phyloP scores from a whole-genome alignment of 805 yeast genomes.

The Dipodascus geniculatus region DNA sequence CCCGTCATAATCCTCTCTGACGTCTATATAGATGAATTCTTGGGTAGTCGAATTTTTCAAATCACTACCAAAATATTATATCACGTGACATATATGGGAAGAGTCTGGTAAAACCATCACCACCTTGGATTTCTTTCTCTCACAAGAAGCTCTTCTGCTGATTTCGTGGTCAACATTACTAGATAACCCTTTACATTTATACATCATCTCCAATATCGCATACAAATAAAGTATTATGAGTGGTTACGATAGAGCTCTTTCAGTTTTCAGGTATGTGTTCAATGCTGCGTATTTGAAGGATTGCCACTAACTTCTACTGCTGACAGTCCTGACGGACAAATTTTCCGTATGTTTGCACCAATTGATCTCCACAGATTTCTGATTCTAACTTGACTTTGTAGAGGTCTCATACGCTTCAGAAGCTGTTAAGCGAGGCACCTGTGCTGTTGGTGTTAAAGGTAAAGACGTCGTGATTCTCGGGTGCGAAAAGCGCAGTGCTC shows the following conservation, averaged over 20 bases:
- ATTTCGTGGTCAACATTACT: neutral
- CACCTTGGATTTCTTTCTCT: neutral
- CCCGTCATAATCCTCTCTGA: neutral
- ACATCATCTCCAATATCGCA: neutral
- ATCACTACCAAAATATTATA: no score
- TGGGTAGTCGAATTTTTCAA: no score
- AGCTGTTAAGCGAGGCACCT: slow-evolving; percentile 96
- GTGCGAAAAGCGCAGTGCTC: slow-evolving; percentile 90
- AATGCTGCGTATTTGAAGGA: neutral
- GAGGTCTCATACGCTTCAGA: slow-evolving; percentile 96
- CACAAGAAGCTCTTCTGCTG: neutral
- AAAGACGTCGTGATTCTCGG: slow-evolving; percentile 81
- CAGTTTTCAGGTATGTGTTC: slow-evolving; percentile 77
- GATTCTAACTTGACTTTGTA: slow-evolving; percentile 14
- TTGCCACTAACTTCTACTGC: slow-evolving; percentile 10
- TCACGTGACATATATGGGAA: neutral
- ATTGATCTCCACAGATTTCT: neutral
- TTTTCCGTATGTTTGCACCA: slow-evolving; percentile 54
- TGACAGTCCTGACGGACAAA: slow-evolving; percentile 91
- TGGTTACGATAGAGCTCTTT: slow-evolving; percentile 98
- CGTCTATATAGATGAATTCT: no score
- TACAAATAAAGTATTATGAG: slow-evolving; percentile 47
- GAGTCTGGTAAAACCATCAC: neutral
- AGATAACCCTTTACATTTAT: no score
- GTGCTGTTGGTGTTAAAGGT: slow-evolving; percentile 96